Percentiles rank a stretch among this genome's conserved stretches.
phyloP scores from a whole-genome alignment of 768 basidiomycete genomes.

The Podaxis pistillaris region DNA sequence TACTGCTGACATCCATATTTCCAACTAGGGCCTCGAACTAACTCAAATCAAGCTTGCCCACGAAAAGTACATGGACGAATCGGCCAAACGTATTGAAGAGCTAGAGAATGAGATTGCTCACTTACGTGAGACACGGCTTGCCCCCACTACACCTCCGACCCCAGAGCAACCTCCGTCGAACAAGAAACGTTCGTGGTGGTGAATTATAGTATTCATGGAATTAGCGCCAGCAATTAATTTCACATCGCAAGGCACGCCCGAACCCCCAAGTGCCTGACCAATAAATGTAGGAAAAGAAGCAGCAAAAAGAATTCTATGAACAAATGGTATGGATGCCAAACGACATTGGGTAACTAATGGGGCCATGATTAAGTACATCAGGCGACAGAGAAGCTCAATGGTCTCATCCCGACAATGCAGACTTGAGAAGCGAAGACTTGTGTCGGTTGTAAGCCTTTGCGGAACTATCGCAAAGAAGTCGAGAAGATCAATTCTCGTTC shows the following conservation, averaged over 20 bases:
- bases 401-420: constrained; percentile 26
- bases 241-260: neutral
- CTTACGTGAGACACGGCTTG: constrained; percentile 30
- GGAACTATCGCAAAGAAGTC: constrained; percentile 41
- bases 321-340: constrained; percentile 8
- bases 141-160: constrained; percentile 1
- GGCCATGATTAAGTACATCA: neutral
- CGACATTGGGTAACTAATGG: neutral
- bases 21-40: constrained; percentile 60
- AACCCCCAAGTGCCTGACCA: neutral
- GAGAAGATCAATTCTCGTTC: constrained; percentile 4
- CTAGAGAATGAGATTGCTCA: constrained; percentile 61
- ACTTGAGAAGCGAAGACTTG: constrained; percentile 60
- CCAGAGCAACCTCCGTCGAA: constrained; percentile 6
- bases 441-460: constrained; percentile 77
- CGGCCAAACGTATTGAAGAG: constrained; percentile 44
- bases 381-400: neutral
- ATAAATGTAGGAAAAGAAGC: neutral
- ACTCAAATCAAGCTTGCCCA: constrained; percentile 61
- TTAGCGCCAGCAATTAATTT: neutral
- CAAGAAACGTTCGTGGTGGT: constrained; percentile 22
- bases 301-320: neutral
- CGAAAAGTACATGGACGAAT: constrained; percentile 69
- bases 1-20: neutral
- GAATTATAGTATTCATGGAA: neutral